Evolutionary conservation across 106 monocot species (phyloP).

Genomic region (Phalaenopsis equestris): DNA sequence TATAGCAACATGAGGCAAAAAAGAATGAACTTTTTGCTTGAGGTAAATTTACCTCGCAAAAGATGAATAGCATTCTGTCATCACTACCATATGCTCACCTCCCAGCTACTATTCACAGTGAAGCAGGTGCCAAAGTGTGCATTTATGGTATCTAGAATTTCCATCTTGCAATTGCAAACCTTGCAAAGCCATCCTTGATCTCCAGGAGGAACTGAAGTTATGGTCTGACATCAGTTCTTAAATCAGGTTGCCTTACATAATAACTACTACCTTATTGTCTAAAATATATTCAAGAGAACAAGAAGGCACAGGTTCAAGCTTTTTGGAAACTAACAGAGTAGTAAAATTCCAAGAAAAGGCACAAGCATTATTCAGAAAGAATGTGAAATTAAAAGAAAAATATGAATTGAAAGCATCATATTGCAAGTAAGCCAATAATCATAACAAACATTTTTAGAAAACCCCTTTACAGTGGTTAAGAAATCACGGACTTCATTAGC

Average conservation of each 20-base stretch:
- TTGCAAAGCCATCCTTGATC: conserved; percentile 85
- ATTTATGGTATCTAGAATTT: conserved; percentile 70
- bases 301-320: background rate
- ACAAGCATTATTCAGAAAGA: background rate
- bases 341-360: background rate
- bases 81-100: conserved; percentile 38
- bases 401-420: background rate
- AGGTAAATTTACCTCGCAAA: conserved; percentile 8
- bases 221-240: conserved; percentile 15
- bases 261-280: conserved; percentile 8
- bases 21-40: background rate
- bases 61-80: background rate
- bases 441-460: background rate
- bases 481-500: background rate
- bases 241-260: conserved; percentile 12
- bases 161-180: conserved; percentile 64
- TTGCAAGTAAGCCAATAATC: background rate
- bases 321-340: background rate
- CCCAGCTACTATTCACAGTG: conserved; percentile 46
- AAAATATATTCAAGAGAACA: background rate
- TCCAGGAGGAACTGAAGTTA: conserved; percentile 59
- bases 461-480: background rate
- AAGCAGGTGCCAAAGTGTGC: conserved; percentile 78
- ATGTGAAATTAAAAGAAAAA: too few relatives aligned
- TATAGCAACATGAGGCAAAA: background rate